Percentiles rank a stretch among this genome's conserved stretches.
These are phyloP conservation scores for Alternaria triticina DNA, from an alignment of 2,329 filamentous ascomycete species.

Conservation along the genomic window DNA sequence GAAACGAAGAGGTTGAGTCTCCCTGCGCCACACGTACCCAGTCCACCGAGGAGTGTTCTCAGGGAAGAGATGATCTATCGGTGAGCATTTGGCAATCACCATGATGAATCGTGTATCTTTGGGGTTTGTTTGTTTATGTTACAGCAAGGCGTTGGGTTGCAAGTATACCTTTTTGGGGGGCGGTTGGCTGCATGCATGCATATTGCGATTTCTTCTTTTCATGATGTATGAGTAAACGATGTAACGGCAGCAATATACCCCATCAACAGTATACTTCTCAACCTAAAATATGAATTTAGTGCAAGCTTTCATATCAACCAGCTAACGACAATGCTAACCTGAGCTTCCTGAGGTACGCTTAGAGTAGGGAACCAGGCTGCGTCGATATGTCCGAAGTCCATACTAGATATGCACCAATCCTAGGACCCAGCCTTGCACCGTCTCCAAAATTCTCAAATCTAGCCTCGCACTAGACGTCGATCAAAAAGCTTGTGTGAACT, in stretches of 20 bases:
- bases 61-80: slow-evolving; percentile 28
- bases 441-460: background rate
- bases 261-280: background rate
- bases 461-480: background rate
- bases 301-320: background rate
- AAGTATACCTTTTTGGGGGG: background rate
- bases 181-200: background rate
- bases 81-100: background rate
- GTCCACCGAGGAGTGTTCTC: slow-evolving; percentile 14
- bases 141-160: background rate
- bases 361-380: background rate
- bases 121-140: background rate
- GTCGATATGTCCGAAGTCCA: background rate
- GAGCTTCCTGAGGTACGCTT: background rate
- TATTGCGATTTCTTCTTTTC: background rate
- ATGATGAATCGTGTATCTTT: background rate
- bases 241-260: background rate
- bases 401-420: background rate
- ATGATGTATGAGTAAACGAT: background rate
- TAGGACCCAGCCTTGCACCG: background rate
- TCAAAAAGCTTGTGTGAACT: slow-evolving; percentile 7
- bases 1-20: slow-evolving; percentile 26
- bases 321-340: background rate
- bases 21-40: slow-evolving; percentile 23
- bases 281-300: too few relatives aligned